A percentile compares a stretch with the other conserved stretches of the same genome.
Evolutionary conservation across 108 stramenopile genomes (phyloP).

Genomic region (Cyclostephanos tholiformis): DNA sequence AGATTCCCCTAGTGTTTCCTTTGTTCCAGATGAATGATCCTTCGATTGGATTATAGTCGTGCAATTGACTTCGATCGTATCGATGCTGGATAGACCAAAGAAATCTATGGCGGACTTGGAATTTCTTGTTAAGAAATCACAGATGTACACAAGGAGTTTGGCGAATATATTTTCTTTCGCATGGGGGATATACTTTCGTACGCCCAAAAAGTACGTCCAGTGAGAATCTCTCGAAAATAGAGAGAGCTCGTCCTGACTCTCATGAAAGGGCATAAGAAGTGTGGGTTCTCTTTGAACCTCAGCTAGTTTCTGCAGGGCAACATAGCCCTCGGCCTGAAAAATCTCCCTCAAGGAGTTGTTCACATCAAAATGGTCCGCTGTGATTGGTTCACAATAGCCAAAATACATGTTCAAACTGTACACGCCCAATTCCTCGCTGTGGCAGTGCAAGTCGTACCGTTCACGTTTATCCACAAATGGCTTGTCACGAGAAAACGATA

Average conservation of each 20-base stretch:
- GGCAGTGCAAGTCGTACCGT: not conserved
- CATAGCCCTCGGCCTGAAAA: constrained; percentile 6
- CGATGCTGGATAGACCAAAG: constrained; percentile 6
- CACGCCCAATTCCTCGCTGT: constrained; percentile 4
- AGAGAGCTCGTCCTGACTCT: not conserved
- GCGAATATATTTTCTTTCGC: not conserved
- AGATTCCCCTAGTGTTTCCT: not conserved
- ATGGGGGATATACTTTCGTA: constrained; percentile 8
- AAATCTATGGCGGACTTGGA: constrained; percentile 3
- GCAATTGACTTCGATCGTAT: not conserved
- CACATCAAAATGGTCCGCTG: constrained; percentile 6
- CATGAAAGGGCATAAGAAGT: not conserved
- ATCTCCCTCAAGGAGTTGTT: not conserved
- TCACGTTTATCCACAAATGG: constrained; percentile 3
- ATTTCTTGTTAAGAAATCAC: constrained; percentile 8
- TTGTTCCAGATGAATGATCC: constrained; percentile 3
- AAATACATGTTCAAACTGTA: constrained; percentile 8
- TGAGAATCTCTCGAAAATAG: not conserved
- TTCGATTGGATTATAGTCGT: not conserved
- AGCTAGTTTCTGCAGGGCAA: constrained; percentile 5
- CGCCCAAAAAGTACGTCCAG: constrained; percentile 9
- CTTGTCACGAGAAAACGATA: constrained; percentile 11
- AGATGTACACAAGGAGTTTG: constrained; percentile 2
- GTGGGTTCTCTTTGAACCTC: not conserved
- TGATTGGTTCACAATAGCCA: constrained; percentile 5